Base-by-base conservation (phyloP, 331 rosid genomes). In the Acacia concinna region DNA sequence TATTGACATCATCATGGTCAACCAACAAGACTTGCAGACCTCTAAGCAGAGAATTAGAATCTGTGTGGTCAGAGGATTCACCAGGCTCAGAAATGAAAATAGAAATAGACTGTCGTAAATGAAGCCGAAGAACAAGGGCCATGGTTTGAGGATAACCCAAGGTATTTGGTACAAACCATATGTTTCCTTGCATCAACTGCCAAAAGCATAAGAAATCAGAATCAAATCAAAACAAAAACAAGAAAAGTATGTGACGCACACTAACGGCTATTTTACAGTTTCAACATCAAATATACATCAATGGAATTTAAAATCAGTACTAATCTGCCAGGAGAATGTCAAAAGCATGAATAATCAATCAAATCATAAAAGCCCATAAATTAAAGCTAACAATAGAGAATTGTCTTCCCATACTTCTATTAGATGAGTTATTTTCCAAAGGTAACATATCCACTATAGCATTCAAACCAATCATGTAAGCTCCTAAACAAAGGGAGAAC, bases 161-260 rank as follows among this genome's bases (percentile, higher is more conserved):
- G 79, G 86, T 63, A 54, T 88, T 87, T 25, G 97, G 95, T 30
- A 87, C 73, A 15, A 83, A 86, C 89, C 91, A 81, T 73, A 92
- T 91, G 82, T 84, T 94, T 49, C 98, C 98, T 87, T 89, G 94
- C 97, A 94, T 94, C 85, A 86, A 35, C 97, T 94, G 90, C 75
- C 76, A 81, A 38, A 10, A 56, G 37, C 62, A 69, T 12, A 30
- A n/a, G 41, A 7, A 47, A 23, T 71, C 75, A 84, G 34, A 69
- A 66, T 40, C 56, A 34, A 59, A 18, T 46, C 10, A 49, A 20
- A 59, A 34, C 67, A 77, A 51, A 77, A 51, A 27, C 6, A 32
- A 60, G 6, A 46, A 25, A 75, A 35, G 17, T 34, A 60, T 46
- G 11, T 32, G 25, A 11, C 67, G 21, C 71, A 49, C 28, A 52